These are phyloP conservation scores for Allium fistulosum DNA, from an alignment of 106 monocot genomes.

Conservation along the genomic window DNA sequence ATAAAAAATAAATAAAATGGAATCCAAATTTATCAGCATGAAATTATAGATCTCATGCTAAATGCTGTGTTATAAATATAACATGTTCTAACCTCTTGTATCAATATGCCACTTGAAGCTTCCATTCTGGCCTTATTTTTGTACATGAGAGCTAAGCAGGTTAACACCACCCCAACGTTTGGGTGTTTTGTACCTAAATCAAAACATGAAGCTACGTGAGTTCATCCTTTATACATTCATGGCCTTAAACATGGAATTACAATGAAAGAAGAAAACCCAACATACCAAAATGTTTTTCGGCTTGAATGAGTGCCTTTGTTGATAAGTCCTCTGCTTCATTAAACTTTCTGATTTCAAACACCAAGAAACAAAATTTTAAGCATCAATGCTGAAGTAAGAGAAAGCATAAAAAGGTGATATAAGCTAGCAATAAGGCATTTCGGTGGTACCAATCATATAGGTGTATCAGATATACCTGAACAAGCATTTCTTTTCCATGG, in stretches of 20 bases:
- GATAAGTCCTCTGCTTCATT: conserved; percentile 70
- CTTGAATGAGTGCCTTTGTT: conserved; percentile 65
- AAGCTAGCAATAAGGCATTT: too few relatives aligned
- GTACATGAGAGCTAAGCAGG: conserved; percentile 83
- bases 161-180: conserved; percentile 78
- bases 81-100: conserved; percentile 64
- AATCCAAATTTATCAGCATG: too few relatives aligned
- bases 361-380: background rate
- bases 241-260: background rate
- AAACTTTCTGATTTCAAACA: conserved; percentile 53
- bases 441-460: too few relatives aligned
- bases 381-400: background rate
- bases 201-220: conserved; percentile 7
- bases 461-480: too few relatives aligned
- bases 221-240: too few relatives aligned
- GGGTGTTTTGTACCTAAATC: conserved; percentile 71
- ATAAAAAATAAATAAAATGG: background rate
- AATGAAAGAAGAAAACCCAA: background rate
- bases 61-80: too few relatives aligned
- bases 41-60: too few relatives aligned
- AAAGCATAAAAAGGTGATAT: too few relatives aligned
- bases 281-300: conserved; percentile 85
- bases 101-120: conserved; percentile 74
- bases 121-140: conserved; percentile 72
- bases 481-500: too few relatives aligned